A percentile compares a stretch with the other conserved stretches of the same genome.
These are phyloP conservation scores for Euphorbia celastroides DNA, from an alignment of 441 rosid genomes.

Conservation along the genomic window DNA sequence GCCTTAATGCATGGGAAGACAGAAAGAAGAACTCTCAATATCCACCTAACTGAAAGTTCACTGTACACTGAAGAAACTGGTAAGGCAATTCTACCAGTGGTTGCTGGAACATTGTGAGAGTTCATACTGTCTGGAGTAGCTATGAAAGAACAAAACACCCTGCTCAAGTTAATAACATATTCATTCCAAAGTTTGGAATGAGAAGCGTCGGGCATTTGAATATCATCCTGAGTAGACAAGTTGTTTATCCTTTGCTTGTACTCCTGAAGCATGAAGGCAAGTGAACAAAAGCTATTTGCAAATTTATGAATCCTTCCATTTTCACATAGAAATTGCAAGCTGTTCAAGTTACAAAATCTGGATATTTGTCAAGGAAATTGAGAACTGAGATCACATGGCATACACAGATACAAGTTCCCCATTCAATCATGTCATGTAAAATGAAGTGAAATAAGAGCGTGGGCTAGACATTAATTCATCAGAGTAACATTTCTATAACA, in stretches of 20 bases:
- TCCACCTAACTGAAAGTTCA: slow-evolving; percentile 77
- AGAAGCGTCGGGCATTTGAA: slow-evolving; percentile 30
- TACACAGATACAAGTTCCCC: not conserved
- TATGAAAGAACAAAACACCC: slow-evolving; percentile 58
- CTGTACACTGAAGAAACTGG: slow-evolving; percentile 47
- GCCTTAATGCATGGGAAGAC: slow-evolving; percentile 72
- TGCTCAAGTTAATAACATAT: slow-evolving; percentile 49
- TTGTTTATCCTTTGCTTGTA: slow-evolving; percentile 36
- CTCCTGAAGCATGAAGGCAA: slow-evolving; percentile 62
- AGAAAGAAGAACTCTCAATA: slow-evolving; percentile 53
- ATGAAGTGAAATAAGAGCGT: not conserved
- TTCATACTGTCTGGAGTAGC: slow-evolving; percentile 42
- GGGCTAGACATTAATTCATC: not conserved
- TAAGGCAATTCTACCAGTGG: slow-evolving; percentile 29
- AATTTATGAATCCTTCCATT: slow-evolving; percentile 79
- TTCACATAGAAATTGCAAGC: slow-evolving; percentile 75
- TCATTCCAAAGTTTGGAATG: slow-evolving; percentile 47
- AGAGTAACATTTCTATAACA: not conserved
- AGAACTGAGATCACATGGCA: slow-evolving; percentile 8
- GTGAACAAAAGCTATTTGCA: slow-evolving; percentile 81
- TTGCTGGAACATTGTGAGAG: slow-evolving; percentile 31
- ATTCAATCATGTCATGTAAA: not conserved
- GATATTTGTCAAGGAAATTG: slow-evolving; percentile 45
- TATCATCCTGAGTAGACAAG: slow-evolving; percentile 25
- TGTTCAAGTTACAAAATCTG: slow-evolving; percentile 72